Base-by-base conservation (phyloP, 2,329 filamentous ascomycete species). In the Pseudopithomyces chartarum region DNA sequence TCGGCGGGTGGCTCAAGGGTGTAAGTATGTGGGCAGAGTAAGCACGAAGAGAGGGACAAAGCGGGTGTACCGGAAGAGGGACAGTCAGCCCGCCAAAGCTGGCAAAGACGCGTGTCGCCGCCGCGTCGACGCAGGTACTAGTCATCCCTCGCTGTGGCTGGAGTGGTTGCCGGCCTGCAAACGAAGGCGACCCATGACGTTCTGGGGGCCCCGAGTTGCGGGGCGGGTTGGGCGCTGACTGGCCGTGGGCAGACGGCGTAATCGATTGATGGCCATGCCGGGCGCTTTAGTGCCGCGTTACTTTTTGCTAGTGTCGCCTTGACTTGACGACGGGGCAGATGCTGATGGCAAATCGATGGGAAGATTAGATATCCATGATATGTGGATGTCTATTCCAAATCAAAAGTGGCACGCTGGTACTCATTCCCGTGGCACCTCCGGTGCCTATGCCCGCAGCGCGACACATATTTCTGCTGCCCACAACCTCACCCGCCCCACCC, bases 81-180 rank as follows among this genome's bases (percentile, higher is more conserved):
- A 22, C 33, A 13, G 19, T 32, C 33, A 23, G 26, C 44, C 12
- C 26, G n/a, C 13, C n/a, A n/a, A 11, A 32, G 20, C 32, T 48
- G 45, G 46, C 46, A 15, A 19, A 39, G 47, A 50, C 48, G 48
- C 48, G 48, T 51, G 48, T 51, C 48, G 17, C 36, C 48, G 23
- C 34, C 20, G 33, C 46, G 6, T 12, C 43, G 23, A 50, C 40
- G 47, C 47, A 51, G 48, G 38, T 40, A 50, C 47, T 50, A 50
- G 47, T 11, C 36, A 50, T 50, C 22, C 7, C 22, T 29, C 15
- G 36, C 23, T 51, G 36, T 42, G 48, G 48, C 48, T 51, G 36
- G 23, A 20, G 48, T 29, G 19, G 20, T 49, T 26, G 17, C 17
- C 15, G 44, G 32, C 40, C 2, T n/a, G n/a, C 26, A 34, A 33